A percentile compares a stretch with the other conserved stretches of the same genome.
Conservation (phyloP, 2,329 filamentous ascomycete species). For the Colletotrichum agaves region DNA sequence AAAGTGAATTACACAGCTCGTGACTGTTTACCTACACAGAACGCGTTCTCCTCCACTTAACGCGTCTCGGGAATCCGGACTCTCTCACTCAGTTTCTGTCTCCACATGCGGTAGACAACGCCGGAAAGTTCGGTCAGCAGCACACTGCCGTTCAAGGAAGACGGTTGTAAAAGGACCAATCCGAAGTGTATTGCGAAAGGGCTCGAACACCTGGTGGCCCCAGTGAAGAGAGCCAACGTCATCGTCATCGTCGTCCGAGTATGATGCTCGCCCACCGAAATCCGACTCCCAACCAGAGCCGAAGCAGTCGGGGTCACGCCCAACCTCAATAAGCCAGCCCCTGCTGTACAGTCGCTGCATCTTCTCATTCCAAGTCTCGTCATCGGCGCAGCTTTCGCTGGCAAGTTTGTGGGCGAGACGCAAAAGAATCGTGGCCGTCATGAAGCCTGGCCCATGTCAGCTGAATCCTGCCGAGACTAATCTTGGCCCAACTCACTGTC, state of each 20-base stretch:
- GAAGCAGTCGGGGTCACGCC: not conserved
- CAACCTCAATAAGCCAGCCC: conserved; percentile 8
- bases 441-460: conserved; percentile 20
- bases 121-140: not conserved
- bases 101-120: not conserved
- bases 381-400: not conserved
- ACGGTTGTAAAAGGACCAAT: conserved; percentile 2
- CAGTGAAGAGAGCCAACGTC: not conserved
- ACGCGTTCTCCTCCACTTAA: conserved; percentile 2
- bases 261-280: not conserved
- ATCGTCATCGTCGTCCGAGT: not conserved
- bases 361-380: not conserved
- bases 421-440: conserved; percentile 16
- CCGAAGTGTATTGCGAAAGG: not conserved
- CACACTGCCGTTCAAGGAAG: not conserved
- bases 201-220: not conserved
- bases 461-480: not conserved
- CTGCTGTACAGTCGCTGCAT: not conserved
- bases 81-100: not conserved
- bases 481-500: conserved; percentile 5
- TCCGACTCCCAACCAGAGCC: not conserved
- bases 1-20: not conserved
- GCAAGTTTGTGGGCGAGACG: conserved; percentile 17
- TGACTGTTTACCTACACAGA: not conserved
- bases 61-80: not conserved